A percentile compares a stretch with the other conserved stretches of the same genome.
Evolutionary conservation across 305 asterid species (phyloP).

Genomic region (Coffea humblotiana): DNA sequence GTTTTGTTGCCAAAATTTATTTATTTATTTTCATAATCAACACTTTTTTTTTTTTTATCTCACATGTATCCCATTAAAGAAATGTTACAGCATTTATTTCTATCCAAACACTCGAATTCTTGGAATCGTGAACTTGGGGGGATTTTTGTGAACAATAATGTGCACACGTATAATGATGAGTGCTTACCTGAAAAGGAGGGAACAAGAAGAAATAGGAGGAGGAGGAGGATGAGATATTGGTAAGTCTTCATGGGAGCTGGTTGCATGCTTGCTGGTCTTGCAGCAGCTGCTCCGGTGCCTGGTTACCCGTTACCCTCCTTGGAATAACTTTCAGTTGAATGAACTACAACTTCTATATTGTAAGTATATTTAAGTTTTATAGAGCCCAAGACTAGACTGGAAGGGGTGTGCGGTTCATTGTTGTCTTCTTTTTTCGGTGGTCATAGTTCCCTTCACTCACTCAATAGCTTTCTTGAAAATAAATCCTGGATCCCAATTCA

Average conservation of each 20-base stretch:
- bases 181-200: slow-evolving; percentile 8
- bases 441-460: slow-evolving; percentile 1
- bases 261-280: not conserved
- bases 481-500: not conserved
- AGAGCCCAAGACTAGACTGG: not conserved
- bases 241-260: not conserved
- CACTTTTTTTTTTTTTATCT: no score
- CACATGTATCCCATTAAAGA: no score
- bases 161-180: not conserved
- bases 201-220: not conserved
- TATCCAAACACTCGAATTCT: no score
- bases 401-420: slow-evolving; percentile 6
- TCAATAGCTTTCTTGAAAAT: slow-evolving; percentile 1
- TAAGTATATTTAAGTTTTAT: not conserved
- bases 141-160: not conserved
- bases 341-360: no score
- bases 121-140: not conserved
- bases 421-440: not conserved
- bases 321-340: not conserved
- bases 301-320: not conserved
- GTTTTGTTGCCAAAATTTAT: no score
- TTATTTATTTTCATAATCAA: no score
- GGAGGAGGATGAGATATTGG: not conserved
- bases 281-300: not conserved
- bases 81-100: no score